Percentiles rank a stretch among this genome's conserved stretches.
Conservation (phyloP, 2,329 filamentous ascomycete species). For the Corynespora cassiicola region DNA sequence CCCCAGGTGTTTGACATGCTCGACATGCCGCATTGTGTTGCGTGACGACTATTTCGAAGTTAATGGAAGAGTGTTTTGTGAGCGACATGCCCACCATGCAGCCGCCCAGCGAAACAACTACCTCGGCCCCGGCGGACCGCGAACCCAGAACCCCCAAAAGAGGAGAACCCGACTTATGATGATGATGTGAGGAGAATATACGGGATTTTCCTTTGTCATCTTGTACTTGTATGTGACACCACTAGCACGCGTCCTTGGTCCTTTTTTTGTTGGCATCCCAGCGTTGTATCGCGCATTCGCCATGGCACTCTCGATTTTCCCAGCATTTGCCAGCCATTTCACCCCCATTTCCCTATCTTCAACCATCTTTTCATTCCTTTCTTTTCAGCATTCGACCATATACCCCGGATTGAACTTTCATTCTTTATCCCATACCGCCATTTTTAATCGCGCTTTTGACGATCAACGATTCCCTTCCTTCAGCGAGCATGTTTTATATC, state of each 20-base stretch:
- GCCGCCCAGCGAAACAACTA: slow-evolving; percentile 47
- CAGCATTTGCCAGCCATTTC: not conserved
- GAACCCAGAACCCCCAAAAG: slow-evolving; percentile 52
- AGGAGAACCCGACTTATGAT: slow-evolving; percentile 59
- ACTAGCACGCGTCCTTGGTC: no score
- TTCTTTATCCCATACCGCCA: no score
- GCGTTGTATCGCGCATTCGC: not conserved
- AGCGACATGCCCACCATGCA: slow-evolving; percentile 78
- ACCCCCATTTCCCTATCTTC: not conserved
- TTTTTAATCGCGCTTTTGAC: no score
- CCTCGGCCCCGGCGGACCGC: slow-evolving; percentile 46
- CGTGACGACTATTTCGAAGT: slow-evolving; percentile 92
- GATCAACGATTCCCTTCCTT: no score
- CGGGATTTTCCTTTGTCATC: not conserved
- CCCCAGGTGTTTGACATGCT: slow-evolving; percentile 83
- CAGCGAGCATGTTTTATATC: no score
- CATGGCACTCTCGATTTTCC: slow-evolving; percentile 1
- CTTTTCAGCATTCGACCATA: not conserved
- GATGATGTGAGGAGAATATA: slow-evolving; percentile 45
- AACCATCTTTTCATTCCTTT: slow-evolving; percentile 1
- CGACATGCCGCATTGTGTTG: slow-evolving; percentile 75
- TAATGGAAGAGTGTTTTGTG: slow-evolving; percentile 79
- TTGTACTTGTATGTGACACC: not conserved
- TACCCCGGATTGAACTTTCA: not conserved
- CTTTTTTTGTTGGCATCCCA: not conserved